phyloP scores from a whole-genome alignment of 768 basidiomycete species.

The Inosperma sp. region DNA sequence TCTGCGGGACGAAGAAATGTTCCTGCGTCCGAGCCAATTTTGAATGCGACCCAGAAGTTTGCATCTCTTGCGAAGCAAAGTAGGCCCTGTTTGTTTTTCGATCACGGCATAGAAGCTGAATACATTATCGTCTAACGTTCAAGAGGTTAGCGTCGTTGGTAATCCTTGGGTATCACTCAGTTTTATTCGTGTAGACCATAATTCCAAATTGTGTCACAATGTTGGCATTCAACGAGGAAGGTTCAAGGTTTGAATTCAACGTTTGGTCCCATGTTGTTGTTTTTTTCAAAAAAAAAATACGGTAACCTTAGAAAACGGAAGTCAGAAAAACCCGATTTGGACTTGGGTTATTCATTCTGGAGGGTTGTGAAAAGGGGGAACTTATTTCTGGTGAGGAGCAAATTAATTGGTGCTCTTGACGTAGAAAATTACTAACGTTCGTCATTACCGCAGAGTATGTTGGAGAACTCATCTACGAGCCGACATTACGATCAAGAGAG shows the following conservation, averaged over 20 bases:
- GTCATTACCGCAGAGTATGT: slow-evolving; percentile 73
- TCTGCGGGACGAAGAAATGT: slow-evolving; percentile 43
- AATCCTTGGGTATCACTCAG: no score
- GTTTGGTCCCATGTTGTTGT: not conserved
- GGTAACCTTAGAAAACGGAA: slow-evolving; percentile 34
- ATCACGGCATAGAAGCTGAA: no score
- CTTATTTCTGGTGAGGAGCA: slow-evolving; percentile 45
- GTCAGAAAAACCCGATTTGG: slow-evolving; percentile 46
- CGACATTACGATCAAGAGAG: slow-evolving; percentile 49
- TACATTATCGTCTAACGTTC: no score
- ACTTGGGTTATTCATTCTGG: slow-evolving; percentile 49
- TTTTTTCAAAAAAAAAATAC: not conserved
- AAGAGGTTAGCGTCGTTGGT: no score
- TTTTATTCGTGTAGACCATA: no score
- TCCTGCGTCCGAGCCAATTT: slow-evolving; percentile 45
- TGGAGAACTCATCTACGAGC: slow-evolving; percentile 54
- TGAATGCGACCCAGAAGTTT: slow-evolving; percentile 71
- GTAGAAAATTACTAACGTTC: no score
- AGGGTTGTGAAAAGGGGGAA: slow-evolving; percentile 41
- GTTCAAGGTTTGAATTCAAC: slow-evolving; percentile 41
- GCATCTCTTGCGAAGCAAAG: slow-evolving; percentile 47
- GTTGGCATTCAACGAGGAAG: slow-evolving; percentile 42
- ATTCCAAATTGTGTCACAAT: slow-evolving; percentile 42
- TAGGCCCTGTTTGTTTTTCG: slow-evolving; percentile 26
- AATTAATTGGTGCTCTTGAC: no score